Percentiles rank a stretch among this genome's conserved stretches.
phyloP scores from a whole-genome alignment of 352 stramenopile species.

The Globisporangium parvum region DNA sequence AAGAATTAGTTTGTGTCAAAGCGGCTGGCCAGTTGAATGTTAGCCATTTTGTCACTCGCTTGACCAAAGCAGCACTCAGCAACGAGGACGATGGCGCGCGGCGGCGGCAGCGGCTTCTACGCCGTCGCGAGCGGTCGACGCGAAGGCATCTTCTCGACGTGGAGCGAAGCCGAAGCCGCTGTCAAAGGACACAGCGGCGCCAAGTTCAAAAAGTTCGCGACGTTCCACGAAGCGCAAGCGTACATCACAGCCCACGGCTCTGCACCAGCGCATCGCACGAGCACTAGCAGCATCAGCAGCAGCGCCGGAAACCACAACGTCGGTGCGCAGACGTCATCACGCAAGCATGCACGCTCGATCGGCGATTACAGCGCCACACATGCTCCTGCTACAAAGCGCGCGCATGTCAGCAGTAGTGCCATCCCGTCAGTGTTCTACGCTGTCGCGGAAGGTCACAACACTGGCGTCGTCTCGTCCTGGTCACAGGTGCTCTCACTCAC shows the following conservation, averaged over 20 bases:
- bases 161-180: slow-evolving; percentile 34
- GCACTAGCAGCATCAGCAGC: background rate
- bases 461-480: slow-evolving; percentile 32
- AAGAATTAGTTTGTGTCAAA: no score
- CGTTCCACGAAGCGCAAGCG: slow-evolving; percentile 30
- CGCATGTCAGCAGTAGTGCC: background rate
- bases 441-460: slow-evolving; percentile 26
- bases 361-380: background rate
- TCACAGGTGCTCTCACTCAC: slow-evolving; percentile 26
- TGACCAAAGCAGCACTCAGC: slow-evolving; percentile 6
- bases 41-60: background rate
- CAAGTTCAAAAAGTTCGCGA: slow-evolving; percentile 66
- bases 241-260: slow-evolving; percentile 26
- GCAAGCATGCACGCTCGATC: slow-evolving; percentile 1
- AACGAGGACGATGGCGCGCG: slow-evolving; percentile 19
- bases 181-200: slow-evolving; percentile 50
- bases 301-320: background rate
- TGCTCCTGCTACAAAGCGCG: background rate
- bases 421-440: slow-evolving; percentile 23
- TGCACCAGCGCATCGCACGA: background rate
- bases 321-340: background rate
- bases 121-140: slow-evolving; percentile 48
- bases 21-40: no score
- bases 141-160: slow-evolving; percentile 51
- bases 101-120: slow-evolving; percentile 38